Conservation (phyloP, 768 basidiomycete species). For the Hebeloma cylindrosporum region DNA sequence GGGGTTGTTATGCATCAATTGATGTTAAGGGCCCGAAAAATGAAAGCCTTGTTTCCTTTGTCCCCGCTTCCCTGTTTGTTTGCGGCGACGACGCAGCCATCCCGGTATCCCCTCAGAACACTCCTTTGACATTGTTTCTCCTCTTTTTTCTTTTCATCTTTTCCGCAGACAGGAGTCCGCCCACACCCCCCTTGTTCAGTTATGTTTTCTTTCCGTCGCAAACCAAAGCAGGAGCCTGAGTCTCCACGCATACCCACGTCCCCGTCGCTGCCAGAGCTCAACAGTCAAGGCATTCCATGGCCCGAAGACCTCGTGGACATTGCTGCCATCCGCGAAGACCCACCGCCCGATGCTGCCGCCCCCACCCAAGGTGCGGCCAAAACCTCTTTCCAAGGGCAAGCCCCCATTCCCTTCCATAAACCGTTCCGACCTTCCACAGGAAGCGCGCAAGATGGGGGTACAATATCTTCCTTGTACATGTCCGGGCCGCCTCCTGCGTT, state of each 20-base stretch:
- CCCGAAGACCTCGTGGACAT: slow-evolving; percentile 81
- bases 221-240: slow-evolving; percentile 53
- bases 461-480: slow-evolving; percentile 75
- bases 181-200: slow-evolving; percentile 15
- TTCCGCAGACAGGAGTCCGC: no score
- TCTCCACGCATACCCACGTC: slow-evolving; percentile 61
- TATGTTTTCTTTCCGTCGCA: slow-evolving; percentile 81
- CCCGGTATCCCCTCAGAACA: slow-evolving; percentile 17
- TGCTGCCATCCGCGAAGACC: slow-evolving; percentile 55
- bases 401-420: slow-evolving; percentile 78
- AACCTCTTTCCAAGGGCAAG: slow-evolving; percentile 59
- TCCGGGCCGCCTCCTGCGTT: slow-evolving; percentile 66
- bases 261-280: slow-evolving; percentile 78
- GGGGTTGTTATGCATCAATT: no score
- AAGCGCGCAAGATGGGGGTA: slow-evolving; percentile 41
- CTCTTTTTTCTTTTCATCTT: slow-evolving; percentile 23
- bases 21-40: slow-evolving; percentile 13
- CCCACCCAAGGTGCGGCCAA: slow-evolving; percentile 66
- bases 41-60: slow-evolving; percentile 14
- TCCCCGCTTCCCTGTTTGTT: slow-evolving; percentile 20
- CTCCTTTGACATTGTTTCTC: slow-evolving; percentile 25
- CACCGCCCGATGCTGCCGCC: slow-evolving; percentile 34
- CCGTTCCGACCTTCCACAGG: slow-evolving; percentile 63
- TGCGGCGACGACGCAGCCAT: no score
- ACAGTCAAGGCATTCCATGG: slow-evolving; percentile 78